phyloP scores from a whole-genome alignment of 257 asterid genomes.

The Vinca minor region DNA sequence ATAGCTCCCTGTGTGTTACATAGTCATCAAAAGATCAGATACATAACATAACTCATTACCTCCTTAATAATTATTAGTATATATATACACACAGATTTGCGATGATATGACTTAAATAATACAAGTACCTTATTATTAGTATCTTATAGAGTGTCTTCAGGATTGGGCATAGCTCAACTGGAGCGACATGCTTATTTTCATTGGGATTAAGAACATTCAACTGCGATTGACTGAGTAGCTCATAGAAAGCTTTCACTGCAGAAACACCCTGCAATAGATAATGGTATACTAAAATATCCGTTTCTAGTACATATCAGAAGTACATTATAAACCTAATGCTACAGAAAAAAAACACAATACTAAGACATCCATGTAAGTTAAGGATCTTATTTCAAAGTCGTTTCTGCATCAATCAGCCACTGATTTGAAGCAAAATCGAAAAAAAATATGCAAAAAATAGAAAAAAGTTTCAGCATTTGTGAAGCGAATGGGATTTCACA shows the following conservation, averaged over 20 bases:
- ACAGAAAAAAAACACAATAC: neutral
- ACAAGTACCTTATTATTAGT: conserved; percentile 49
- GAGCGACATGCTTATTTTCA: conserved; percentile 71
- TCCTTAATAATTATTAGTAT: too few species aligned
- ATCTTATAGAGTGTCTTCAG: conserved; percentile 59
- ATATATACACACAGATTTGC: neutral
- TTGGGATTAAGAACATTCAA: conserved; percentile 59
- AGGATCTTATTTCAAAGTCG: neutral
- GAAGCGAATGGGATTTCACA: neutral
- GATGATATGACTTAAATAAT: neutral
- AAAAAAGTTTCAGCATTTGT: neutral
- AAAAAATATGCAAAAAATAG: neutral
- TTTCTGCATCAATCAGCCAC: neutral
- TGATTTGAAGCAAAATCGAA: neutral
- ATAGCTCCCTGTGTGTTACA: conserved; percentile 42
- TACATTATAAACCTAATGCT: neutral
- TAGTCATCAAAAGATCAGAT: neutral
- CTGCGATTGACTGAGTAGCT: conserved; percentile 62
- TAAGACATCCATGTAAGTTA: neutral
- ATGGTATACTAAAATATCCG: neutral
- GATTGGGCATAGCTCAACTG: conserved; percentile 79
- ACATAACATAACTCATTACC: too few species aligned
- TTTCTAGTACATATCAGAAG: neutral
- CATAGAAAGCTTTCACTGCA: conserved; percentile 80
- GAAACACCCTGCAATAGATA: conserved; percentile 61